Conservation (phyloP, 306 rosid genomes). For the Trichosanthes cucumerina region DNA sequence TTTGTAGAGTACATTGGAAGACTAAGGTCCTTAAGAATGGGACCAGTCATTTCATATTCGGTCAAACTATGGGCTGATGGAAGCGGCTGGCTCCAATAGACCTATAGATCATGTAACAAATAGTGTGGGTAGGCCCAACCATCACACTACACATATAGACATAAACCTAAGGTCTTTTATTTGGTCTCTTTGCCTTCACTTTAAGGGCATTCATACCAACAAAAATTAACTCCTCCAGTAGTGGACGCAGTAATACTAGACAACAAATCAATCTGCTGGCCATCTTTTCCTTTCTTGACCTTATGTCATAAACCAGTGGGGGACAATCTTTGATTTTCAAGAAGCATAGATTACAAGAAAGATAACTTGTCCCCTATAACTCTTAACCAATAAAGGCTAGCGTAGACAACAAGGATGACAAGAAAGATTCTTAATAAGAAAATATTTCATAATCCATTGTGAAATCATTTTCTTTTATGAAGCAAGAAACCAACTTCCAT, state of each 20-base stretch:
- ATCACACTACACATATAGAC: not conserved
- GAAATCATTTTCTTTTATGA: not conserved
- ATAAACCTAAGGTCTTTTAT: not conserved
- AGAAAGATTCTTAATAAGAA: not conserved
- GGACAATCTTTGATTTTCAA: not conserved
- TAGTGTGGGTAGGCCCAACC: not conserved
- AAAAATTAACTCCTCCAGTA: not conserved
- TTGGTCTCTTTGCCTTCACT: not conserved
- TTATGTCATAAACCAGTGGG: not conserved
- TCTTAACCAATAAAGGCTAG: not conserved
- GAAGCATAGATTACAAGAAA: not conserved
- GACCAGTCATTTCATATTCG: not conserved
- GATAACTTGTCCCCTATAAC: not conserved
- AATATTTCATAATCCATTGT: not conserved
- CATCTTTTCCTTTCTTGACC: not conserved
- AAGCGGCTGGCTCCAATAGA: not conserved
- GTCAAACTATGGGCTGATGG: not conserved
- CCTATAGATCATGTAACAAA: not conserved
- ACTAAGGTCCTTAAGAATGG: not conserved
- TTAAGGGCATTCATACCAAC: not conserved
- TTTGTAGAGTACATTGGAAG: not conserved
- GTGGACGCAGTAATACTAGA: not conserved
- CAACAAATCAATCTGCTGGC: not conserved
- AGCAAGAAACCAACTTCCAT: not conserved
- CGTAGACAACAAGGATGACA: not conserved